Conservation (phyloP, 306 rosid genomes). For the Mimosa pudica region DNA sequence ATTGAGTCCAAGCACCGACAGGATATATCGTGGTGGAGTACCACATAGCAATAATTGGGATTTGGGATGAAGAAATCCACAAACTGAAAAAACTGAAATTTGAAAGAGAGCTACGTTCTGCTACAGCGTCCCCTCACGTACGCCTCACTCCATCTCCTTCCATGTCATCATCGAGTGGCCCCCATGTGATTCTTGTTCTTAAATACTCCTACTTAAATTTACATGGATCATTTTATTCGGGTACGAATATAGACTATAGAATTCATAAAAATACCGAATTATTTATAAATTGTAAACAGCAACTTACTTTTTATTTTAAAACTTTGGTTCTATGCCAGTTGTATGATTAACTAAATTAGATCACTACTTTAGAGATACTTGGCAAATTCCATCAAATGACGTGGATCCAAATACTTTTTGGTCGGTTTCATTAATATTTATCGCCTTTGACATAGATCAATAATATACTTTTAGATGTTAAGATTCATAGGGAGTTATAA, state of each 20-base stretch:
- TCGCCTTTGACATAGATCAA: neutral
- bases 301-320: neutral
- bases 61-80: neutral
- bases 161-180: neutral
- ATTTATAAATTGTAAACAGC: no score
- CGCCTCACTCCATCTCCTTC: neutral
- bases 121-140: neutral
- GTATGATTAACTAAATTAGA: neutral
- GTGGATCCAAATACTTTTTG: neutral
- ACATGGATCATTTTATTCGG: neutral
- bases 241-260: neutral
- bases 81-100: conserved; percentile 33
- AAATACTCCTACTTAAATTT: neutral
- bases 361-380: neutral
- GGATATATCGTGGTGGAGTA: neutral
- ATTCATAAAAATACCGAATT: neutral
- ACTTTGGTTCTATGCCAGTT: neutral
- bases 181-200: neutral
- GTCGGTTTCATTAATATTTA: neutral
- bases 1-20: no score
- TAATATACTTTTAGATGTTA: neutral
- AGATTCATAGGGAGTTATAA: neutral
- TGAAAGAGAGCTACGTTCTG: neutral
- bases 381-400: neutral
- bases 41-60: neutral